phyloP scores from a whole-genome alignment of 1,284 basidiomycete genomes.

The Amylostereum areolatum region DNA sequence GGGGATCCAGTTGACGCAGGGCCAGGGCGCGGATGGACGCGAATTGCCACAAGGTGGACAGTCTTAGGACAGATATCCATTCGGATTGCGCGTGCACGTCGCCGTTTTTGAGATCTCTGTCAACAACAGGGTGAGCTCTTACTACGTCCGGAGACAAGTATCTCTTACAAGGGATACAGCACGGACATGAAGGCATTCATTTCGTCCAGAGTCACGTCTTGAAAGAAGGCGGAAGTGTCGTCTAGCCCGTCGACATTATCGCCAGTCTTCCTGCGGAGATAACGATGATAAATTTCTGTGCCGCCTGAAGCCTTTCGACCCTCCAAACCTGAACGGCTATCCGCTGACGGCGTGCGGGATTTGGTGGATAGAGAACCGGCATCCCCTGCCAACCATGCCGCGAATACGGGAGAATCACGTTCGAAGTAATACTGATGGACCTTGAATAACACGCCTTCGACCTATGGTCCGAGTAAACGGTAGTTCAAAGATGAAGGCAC shows the following conservation, averaged over 20 bases:
- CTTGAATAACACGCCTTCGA: not conserved
- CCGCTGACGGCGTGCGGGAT: not conserved
- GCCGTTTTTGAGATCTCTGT: not conserved
- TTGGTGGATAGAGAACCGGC: not conserved
- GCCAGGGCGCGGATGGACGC: not conserved
- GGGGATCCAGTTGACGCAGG: not conserved
- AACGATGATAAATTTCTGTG: not conserved
- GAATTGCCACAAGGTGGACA: not conserved
- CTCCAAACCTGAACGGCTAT: not conserved
- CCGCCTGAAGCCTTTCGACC: not conserved
- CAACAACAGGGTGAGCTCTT: not conserved
- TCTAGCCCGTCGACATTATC: not conserved
- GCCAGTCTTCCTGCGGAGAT: not conserved
- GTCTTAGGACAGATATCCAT: not conserved
- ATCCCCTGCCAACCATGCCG: no score
- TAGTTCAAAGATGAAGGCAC: not conserved
- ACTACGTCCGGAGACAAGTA: not conserved
- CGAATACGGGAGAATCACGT: not conserved
- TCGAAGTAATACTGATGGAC: constrained; percentile 1
- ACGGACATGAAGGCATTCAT: not conserved
- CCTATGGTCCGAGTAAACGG: no score
- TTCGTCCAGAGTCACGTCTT: not conserved
- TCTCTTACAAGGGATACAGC: not conserved
- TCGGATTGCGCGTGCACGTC: not conserved
- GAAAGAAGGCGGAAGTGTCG: not conserved